These are phyloP conservation scores for Acidomyces sp. DNA, from an alignment of 495 filamentous ascomycete genomes.

Conservation along the genomic window DNA sequence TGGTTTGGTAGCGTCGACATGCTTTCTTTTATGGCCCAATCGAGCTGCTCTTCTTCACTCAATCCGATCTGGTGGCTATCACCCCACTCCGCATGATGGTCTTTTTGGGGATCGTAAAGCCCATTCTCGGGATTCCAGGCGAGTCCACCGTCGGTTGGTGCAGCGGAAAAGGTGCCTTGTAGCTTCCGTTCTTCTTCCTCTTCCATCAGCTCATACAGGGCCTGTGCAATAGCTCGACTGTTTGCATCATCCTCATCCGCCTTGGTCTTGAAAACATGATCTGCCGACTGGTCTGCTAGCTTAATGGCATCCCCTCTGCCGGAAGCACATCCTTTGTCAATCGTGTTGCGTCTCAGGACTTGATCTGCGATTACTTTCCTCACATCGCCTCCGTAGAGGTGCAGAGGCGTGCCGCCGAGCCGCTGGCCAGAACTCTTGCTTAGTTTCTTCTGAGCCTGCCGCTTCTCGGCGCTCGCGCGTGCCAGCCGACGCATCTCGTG, in stretches of 20 bases:
- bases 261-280: conserved; percentile 66
- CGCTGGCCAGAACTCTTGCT: conserved; percentile 53
- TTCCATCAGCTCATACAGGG: conserved; percentile 75
- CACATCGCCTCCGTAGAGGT: conserved; percentile 53
- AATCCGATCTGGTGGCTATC: background rate
- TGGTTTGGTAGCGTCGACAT: background rate
- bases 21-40: conserved; percentile 13
- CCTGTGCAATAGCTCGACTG: conserved; percentile 76
- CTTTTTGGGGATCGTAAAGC: conserved; percentile 20
- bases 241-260: conserved; percentile 85
- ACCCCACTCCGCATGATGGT: background rate
- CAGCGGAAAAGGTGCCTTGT: conserved; percentile 37
- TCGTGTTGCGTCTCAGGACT: conserved; percentile 51
- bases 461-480: conserved; percentile 57
- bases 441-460: conserved; percentile 35
- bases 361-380: conserved; percentile 63
- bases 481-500: conserved; percentile 68
- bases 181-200: conserved; percentile 68
- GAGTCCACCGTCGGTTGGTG: conserved; percentile 21
- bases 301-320: conserved; percentile 48
- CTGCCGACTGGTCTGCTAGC: conserved; percentile 52
- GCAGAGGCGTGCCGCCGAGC: conserved; percentile 53
- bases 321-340: conserved; percentile 60
- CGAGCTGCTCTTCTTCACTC: conserved; percentile 17
- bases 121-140: conserved; percentile 36